phyloP scores from a whole-genome alignment of 139 green algal genomes.

The Zygnema circumcarinatum region DNA sequence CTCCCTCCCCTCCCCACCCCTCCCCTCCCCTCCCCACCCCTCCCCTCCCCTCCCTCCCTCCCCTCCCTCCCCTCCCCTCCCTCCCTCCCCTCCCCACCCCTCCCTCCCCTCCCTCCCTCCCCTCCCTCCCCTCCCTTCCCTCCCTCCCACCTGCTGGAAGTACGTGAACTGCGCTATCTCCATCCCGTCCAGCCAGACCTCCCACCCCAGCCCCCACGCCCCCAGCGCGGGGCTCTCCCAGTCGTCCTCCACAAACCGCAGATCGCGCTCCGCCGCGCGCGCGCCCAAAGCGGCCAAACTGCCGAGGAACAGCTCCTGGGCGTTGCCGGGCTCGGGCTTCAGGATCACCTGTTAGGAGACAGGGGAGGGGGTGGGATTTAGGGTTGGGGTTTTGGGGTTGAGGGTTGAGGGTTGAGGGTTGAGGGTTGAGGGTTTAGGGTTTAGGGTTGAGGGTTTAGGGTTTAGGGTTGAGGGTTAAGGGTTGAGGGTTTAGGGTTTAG shows the following conservation, averaged over 20 bases:
- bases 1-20: conserved; percentile 27
- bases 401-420: too few species aligned
- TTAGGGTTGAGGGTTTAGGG: too few species aligned
- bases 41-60: conserved; percentile 34
- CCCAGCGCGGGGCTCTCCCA: conserved; percentile 97
- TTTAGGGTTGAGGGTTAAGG: too few species aligned
- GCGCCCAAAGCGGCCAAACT: conserved; percentile 81
- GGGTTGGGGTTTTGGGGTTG: too few species aligned
- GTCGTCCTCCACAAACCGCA: conserved; percentile 99
- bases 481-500: too few species aligned
- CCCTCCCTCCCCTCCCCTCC: conserved; percentile 25
- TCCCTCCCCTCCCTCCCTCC: conserved; percentile 36
- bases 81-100: conserved; percentile 27
- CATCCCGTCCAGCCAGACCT: conserved; percentile 98
- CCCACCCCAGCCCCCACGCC: conserved; percentile 96
- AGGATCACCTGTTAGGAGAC: conserved; percentile 98
- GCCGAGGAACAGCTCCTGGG: conserved; percentile 96
- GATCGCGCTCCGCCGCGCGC: conserved; percentile 81
- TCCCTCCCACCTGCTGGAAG: conserved; percentile 85
- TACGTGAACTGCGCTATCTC: conserved; percentile 99
- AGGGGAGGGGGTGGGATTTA: too few species aligned
- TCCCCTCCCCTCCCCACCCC: conserved; percentile 29
- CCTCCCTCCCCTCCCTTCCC: conserved; percentile 20
- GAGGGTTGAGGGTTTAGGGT: too few species aligned
- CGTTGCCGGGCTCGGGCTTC: conserved; percentile 96